A percentile compares a stretch with the other conserved stretches of the same genome.
Conservation (phyloP, 176 grass and related monocot genomes). For the Otatea glauca region DNA sequence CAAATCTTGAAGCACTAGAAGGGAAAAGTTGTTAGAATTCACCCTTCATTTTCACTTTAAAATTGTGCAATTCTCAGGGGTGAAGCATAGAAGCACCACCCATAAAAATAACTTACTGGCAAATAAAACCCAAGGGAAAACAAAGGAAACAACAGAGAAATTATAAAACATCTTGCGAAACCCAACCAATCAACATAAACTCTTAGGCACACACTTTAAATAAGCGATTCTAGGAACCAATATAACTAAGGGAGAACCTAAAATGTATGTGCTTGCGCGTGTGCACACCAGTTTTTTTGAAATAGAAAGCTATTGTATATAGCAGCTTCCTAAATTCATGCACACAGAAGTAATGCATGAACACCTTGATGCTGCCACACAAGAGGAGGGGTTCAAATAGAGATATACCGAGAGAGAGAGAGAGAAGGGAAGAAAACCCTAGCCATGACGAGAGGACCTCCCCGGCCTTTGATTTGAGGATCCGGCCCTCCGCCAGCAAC, state of each 20-base stretch:
- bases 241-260: not conserved
- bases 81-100: not conserved
- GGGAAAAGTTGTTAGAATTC: not conserved
- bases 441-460: too few species aligned
- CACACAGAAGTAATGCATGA: conserved; percentile 40
- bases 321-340: conserved; percentile 70
- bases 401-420: too few species aligned
- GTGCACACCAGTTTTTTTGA: not conserved
- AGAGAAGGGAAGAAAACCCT: too few species aligned
- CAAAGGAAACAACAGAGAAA: not conserved
- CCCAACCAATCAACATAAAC: conserved; percentile 26
- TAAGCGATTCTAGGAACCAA: not conserved
- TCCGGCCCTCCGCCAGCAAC: too few species aligned
- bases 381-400: not conserved
- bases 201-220: not conserved
- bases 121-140: not conserved
- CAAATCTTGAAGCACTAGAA: not conserved
- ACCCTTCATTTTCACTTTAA: not conserved
- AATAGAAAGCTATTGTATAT: conserved; percentile 41
- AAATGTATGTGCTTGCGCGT: not conserved
- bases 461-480: too few species aligned
- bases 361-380: conserved; percentile 64
- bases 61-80: not conserved
- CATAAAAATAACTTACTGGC: not conserved
- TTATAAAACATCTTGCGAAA: not conserved